These are phyloP conservation scores for Apiospora hydei DNA, from an alignment of 2,329 filamentous ascomycete species.

Conservation along the genomic window DNA sequence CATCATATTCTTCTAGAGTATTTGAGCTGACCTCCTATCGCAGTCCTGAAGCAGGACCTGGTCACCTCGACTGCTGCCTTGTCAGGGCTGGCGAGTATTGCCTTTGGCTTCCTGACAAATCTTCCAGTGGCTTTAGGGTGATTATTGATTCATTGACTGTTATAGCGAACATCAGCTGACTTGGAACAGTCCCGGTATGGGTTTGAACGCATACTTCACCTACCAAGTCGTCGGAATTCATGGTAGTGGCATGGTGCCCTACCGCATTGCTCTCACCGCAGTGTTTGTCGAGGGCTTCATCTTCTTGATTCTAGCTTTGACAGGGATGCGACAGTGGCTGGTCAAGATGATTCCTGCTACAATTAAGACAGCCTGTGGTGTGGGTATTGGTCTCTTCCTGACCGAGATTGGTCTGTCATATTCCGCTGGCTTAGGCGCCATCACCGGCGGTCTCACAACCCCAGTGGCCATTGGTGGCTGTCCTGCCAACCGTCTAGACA, in stretches of 20 bases:
- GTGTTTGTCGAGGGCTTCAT: slow-evolving; percentile 71
- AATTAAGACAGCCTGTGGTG: slow-evolving; percentile 70
- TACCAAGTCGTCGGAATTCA: slow-evolving; percentile 71
- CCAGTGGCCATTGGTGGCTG: slow-evolving; percentile 83
- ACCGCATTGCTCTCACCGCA: slow-evolving; percentile 67
- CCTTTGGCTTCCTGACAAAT: slow-evolving; percentile 83
- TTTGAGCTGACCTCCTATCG: background rate
- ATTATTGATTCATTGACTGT: slow-evolving; percentile 42
- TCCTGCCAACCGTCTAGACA: slow-evolving; percentile 58
- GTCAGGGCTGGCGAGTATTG: slow-evolving; percentile 75
- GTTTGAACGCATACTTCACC: slow-evolving; percentile 72
- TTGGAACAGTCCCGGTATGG: slow-evolving; percentile 66
- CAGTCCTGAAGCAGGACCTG: slow-evolving; percentile 75
- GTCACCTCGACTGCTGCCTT: slow-evolving; percentile 86
- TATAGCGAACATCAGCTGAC: background rate
- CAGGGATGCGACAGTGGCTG: slow-evolving; percentile 77
- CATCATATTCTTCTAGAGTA: too few species aligned
- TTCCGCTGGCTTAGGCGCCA: slow-evolving; percentile 80
- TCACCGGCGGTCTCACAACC: slow-evolving; percentile 74
- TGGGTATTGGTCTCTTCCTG: slow-evolving; percentile 70
- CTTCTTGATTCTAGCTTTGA: slow-evolving; percentile 69
- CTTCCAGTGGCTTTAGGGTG: slow-evolving; percentile 79
- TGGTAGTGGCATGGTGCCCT: slow-evolving; percentile 63
- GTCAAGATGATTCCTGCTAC: slow-evolving; percentile 70
- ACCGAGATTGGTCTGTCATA: slow-evolving; percentile 76